A percentile compares a stretch with the other conserved stretches of the same genome.
These are phyloP conservation scores for Hermanozyma aechmeae DNA, from an alignment of 805 yeast species.

Conservation along the genomic window DNA sequence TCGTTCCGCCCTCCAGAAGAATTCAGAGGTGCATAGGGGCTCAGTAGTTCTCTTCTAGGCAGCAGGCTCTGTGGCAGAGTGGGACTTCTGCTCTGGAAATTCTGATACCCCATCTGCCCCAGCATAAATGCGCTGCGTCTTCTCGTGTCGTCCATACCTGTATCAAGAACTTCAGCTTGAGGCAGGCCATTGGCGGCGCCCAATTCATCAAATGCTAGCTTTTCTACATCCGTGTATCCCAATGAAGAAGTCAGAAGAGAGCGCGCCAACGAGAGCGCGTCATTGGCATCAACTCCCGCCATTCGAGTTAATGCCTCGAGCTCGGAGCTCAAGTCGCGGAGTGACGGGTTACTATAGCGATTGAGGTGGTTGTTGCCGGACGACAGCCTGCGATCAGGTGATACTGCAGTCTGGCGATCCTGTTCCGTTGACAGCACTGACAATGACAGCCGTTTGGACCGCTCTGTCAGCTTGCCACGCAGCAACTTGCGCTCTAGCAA, in stretches of 20 bases:
- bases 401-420: too few relatives aligned
- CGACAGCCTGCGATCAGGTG: neutral
- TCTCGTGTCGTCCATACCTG: too few relatives aligned
- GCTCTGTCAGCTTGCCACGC: conserved; percentile 9
- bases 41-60: too few relatives aligned
- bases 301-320: conserved; percentile 62
- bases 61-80: too few relatives aligned
- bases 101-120: too few relatives aligned
- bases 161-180: too few relatives aligned
- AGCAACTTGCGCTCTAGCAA: conserved; percentile 30
- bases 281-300: conserved; percentile 72
- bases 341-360: conserved; percentile 44
- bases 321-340: conserved; percentile 66
- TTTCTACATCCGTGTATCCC: conserved; percentile 46
- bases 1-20: too few relatives aligned
- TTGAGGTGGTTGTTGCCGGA: conserved; percentile 1
- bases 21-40: too few relatives aligned
- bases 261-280: conserved; percentile 76
- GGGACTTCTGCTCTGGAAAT: too few relatives aligned
- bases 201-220: conserved; percentile 28
- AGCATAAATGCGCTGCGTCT: too few relatives aligned
- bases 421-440: conserved; percentile 1
- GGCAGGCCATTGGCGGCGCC: too few relatives aligned
- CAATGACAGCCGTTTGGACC: conserved; percentile 10
- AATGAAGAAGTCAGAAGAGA: conserved; percentile 65